A percentile compares a stretch with the other conserved stretches of the same genome.
phyloP scores from a whole-genome alignment of 2,329 filamentous ascomycete genomes.

The Xylariales sp. region DNA sequence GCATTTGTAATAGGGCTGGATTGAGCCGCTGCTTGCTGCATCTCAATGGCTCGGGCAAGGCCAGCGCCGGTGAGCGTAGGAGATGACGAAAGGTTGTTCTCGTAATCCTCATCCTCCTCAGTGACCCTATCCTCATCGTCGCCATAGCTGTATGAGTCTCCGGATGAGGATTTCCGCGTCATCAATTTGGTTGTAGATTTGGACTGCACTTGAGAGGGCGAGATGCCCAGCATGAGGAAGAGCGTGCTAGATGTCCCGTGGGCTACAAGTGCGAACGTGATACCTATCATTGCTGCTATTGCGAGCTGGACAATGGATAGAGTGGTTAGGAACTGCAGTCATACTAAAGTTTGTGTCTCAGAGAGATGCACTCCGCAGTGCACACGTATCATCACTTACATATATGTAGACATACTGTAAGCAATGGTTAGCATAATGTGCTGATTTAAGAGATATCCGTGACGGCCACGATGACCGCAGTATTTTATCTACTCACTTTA shows the following conservation, averaged over 20 bases:
- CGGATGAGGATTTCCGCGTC: no score
- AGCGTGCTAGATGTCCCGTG: slow-evolving; percentile 21
- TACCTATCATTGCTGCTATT: slow-evolving; percentile 23
- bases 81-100: no score
- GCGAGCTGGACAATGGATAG: slow-evolving; percentile 24
- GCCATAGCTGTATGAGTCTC: no score
- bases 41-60: no score
- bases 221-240: slow-evolving; percentile 21
- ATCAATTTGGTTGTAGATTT: no score
- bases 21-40: no score
- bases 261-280: slow-evolving; percentile 18
- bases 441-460: not conserved
- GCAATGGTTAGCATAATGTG: no score
- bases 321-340: slow-evolving; percentile 1
- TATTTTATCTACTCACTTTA: slow-evolving; percentile 17
- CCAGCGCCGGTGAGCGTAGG: no score
- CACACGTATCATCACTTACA: slow-evolving; percentile 17
- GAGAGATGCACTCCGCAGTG: not conserved
- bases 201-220: no score
- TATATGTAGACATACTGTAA: slow-evolving; percentile 26
- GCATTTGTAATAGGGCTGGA: slow-evolving; percentile 7
- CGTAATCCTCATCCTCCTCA: no score
- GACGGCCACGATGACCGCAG: not conserved
- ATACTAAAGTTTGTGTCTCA: not conserved
- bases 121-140: no score